Conservation (phyloP, 2,329 filamentous ascomycete genomes). For the Ilyonectria mors-panacis region DNA sequence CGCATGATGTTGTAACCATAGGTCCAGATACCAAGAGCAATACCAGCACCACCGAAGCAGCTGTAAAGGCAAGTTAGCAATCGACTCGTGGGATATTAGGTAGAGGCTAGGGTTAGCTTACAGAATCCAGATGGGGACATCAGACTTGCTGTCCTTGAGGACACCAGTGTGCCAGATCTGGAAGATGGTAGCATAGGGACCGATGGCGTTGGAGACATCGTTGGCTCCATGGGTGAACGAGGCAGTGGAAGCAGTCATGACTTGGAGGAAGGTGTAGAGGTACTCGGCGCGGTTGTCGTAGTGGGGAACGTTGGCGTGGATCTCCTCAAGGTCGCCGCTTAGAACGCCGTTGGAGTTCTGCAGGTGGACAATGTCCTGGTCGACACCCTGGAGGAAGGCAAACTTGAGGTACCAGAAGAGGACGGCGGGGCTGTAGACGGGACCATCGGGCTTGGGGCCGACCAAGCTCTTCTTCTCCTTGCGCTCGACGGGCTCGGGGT, state of each 20-base stretch:
- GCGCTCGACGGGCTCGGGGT: slow-evolving; percentile 21
- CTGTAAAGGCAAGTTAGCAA: slow-evolving; percentile 23
- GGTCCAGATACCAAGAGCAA: slow-evolving; percentile 73
- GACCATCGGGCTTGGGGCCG: slow-evolving; percentile 40
- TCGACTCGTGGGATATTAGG: background rate
- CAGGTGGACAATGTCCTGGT: slow-evolving; percentile 48
- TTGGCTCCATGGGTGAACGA: slow-evolving; percentile 79
- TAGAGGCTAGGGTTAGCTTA: slow-evolving; percentile 12
- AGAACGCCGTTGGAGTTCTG: slow-evolving; percentile 63
- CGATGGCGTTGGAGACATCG: slow-evolving; percentile 75
- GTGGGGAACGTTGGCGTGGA: slow-evolving; percentile 70
- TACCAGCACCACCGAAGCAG: slow-evolving; percentile 65
- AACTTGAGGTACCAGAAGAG: slow-evolving; percentile 48
- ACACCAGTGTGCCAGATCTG: slow-evolving; percentile 68
- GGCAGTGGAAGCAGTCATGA: slow-evolving; percentile 74
- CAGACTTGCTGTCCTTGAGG: slow-evolving; percentile 59
- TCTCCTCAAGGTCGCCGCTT: slow-evolving; percentile 66
- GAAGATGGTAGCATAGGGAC: slow-evolving; percentile 75
- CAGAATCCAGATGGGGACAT: slow-evolving; percentile 74
- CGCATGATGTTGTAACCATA: slow-evolving; percentile 78
- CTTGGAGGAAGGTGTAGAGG: slow-evolving; percentile 72
- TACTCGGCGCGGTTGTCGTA: slow-evolving; percentile 73
- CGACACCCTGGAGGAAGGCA: slow-evolving; percentile 43
- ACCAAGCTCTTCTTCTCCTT: slow-evolving; percentile 40
- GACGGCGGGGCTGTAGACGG: slow-evolving; percentile 22